Evolutionary conservation across 768 basidiomycete species (phyloP), one percentile per base, ranked within the genome.

Genomic region (Leccinellum rugosiceps): DNA sequence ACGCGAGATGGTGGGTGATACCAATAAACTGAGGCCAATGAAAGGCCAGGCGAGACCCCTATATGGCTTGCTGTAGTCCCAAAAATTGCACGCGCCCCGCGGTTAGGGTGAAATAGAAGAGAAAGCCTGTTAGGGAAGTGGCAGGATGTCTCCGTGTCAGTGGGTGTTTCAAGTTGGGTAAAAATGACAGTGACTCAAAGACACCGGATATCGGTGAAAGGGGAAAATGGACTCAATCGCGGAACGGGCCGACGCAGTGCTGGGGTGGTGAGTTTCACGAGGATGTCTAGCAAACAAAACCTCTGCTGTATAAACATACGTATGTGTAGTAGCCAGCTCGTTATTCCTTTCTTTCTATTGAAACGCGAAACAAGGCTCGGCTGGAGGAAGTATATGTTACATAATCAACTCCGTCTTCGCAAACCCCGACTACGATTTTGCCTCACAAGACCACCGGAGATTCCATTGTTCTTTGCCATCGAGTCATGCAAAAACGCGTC

Each of bases 61-160:
- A 32, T 47, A 35, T n/a, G n/a, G 43, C 38, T 50, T 57, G 63
- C 53, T 65, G 63, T 63, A 46, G n/a, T 19, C 41, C 11, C 6
- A 32, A 7, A 11, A 23, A 6, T 31, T 32, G 17, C 44, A 43
- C 41, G 41, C 41, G 19, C 41, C 41, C 55, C 43, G 43, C 38
- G 43, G 46, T 32, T 9, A 17, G 25, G 35, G 23, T 48, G 56
- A 26, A 38, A 50, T 13, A 1, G 13, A 50, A 28, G 26, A 14
- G 34, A 5, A 34, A 11, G 17, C 41, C 4, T 3, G 25, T n/a
- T 41, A 2, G 38, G 45, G 34, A 55, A 35, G 6, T 19, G 43
- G 44, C 26, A 15, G 35, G 6, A 51, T 5, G 19, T 21, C 41
- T n/a, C 41, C n/a, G 41, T 34, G 34, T 43, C 41, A 10, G 38